phyloP scores from a whole-genome alignment of 805 yeast species.

The Metschnikowia lachancei region DNA sequence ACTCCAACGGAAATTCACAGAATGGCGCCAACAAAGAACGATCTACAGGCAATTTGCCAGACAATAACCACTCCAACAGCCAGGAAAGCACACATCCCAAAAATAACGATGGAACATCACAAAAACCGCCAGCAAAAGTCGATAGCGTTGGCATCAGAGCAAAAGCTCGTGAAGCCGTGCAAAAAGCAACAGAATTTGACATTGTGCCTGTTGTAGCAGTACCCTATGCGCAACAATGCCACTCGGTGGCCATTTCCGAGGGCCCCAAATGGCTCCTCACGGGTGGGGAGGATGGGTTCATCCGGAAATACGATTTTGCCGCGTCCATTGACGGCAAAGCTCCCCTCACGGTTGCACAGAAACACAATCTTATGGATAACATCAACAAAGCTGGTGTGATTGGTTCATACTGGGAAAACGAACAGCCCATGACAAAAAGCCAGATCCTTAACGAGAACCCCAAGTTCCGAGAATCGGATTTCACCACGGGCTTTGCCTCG shows the following conservation, averaged over 20 bases:
- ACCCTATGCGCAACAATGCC: slow-evolving; percentile 75
- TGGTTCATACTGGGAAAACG: slow-evolving; percentile 92
- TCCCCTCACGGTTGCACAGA: slow-evolving; percentile 86
- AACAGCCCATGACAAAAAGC: slow-evolving; percentile 65
- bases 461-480: slow-evolving; percentile 36
- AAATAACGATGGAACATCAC: neutral
- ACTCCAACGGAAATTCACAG: too few relatives aligned
- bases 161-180: slow-evolving; percentile 43
- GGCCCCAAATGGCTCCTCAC: slow-evolving; percentile 86
- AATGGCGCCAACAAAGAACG: too few relatives aligned
- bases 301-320: slow-evolving; percentile 83
- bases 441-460: slow-evolving; percentile 39
- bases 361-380: slow-evolving; percentile 83
- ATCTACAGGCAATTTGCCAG: too few relatives aligned
- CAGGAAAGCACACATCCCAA: too few relatives aligned
- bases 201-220: slow-evolving; percentile 85
- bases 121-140: neutral
- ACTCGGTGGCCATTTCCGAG: slow-evolving; percentile 70
- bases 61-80: too few relatives aligned
- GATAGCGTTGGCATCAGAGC: slow-evolving; percentile 16
- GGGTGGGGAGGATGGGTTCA: slow-evolving; percentile 95
- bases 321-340: slow-evolving; percentile 83
- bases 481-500: slow-evolving; percentile 35
- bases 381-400: slow-evolving; percentile 82
- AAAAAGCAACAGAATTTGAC: slow-evolving; percentile 56